Base-by-base conservation (phyloP, 768 basidiomycete species). In the Termitomyces sp. region DNA sequence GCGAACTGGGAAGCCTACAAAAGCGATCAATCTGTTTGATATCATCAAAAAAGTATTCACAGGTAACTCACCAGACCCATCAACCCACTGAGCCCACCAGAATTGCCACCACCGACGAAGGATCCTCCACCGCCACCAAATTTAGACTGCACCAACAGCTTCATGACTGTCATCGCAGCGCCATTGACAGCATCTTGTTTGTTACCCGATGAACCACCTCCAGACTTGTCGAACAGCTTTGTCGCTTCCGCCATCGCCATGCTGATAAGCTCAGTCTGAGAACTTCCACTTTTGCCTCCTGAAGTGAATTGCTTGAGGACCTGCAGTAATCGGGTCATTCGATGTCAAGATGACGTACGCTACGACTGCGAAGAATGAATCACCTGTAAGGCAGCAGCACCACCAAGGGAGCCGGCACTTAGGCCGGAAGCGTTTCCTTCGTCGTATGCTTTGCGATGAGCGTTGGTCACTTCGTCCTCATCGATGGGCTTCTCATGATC, bases 161-260 rank as follows among this genome's bases (percentile, higher is more conserved):
- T 93, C 81, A 91, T 85, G 56, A 90, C 82, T 0, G 87, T 93
- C 83, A 87, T 85, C 3, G 87, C 91, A 45, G 93, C 93, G 12
- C 87, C 81, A 56, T 89, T 91, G 65, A 95, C 84, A 9, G 85
- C 86, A 64, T 93, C 90, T 64, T 95, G 92, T 72, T 90, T 91
- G 67, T 78, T 78, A 10, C 86, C 85, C 11, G 81, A 78, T 4
- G 83, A 73, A 3, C 81, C 78, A 8, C 84, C 83, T 19, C 87
- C 87, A 26, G 80, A 77, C 60, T 79, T 71, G 63, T 91, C 89
- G 62, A 94, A 89, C 49, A 91, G 71, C 67, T 90, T 87, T 15
- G 80, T 73, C 0, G 85, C 88, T 62, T 95, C 87, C 0, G 83
- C 82, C 91, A 96, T 92, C 4, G 94, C 93, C 69, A 92, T 70